Conservation (phyloP, 306 rosid genomes). For the Corylus americana region DNA sequence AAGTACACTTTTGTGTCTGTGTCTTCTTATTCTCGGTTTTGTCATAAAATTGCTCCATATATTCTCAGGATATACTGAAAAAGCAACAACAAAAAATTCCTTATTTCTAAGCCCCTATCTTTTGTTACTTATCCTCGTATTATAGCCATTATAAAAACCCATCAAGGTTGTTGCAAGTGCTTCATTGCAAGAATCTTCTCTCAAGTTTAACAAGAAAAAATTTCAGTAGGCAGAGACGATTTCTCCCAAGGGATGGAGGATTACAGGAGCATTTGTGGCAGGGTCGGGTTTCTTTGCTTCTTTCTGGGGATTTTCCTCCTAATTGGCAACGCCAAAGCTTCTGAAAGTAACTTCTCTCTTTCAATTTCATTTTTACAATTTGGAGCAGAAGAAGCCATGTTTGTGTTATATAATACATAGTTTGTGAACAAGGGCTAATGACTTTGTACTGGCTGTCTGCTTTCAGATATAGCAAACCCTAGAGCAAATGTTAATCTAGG, state of each 20-base stretch:
- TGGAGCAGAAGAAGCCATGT: not conserved
- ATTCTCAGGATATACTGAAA: slow-evolving; percentile 48
- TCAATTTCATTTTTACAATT: not conserved
- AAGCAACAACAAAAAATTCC: slow-evolving; percentile 22
- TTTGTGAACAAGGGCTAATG: not conserved
- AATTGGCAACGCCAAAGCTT: slow-evolving; percentile 38
- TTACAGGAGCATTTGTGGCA: slow-evolving; percentile 12
- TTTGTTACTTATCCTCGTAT: not conserved
- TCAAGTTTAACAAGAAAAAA: not conserved
- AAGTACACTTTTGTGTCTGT: not conserved
- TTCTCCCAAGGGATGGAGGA: slow-evolving; percentile 22
- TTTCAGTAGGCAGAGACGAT: slow-evolving; percentile 18
- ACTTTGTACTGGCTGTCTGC: not conserved
- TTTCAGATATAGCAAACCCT: slow-evolving; percentile 42
- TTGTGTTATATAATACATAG: not conserved
- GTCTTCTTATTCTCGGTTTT: slow-evolving; percentile 33
- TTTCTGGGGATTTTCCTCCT: slow-evolving; percentile 44
- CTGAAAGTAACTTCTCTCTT: slow-evolving; percentile 36
- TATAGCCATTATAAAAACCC: slow-evolving; percentile 19
- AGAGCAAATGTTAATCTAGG: slow-evolving; percentile 38
- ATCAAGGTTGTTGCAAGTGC: slow-evolving; percentile 3
- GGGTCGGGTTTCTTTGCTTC: slow-evolving; percentile 31
- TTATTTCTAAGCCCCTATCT: slow-evolving; percentile 24
- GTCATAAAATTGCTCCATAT: slow-evolving; percentile 34
- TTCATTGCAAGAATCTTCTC: slow-evolving; percentile 10